Conservation (phyloP, 257 asterid genomes). For the Jaltomata sinuosa region DNA sequence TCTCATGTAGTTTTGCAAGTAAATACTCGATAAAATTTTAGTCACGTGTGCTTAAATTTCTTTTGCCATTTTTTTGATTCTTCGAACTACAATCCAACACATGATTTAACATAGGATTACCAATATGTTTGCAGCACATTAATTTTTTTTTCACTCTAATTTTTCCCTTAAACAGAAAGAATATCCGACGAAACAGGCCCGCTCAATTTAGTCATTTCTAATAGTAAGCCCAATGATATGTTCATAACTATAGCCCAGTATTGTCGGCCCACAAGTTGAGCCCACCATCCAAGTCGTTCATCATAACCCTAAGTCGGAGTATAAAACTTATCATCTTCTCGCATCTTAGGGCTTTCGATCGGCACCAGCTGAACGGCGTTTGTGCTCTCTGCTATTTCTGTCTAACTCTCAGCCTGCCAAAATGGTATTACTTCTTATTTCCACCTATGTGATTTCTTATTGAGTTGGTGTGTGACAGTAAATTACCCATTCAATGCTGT, state of each 20-base stretch:
- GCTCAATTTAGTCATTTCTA: background rate
- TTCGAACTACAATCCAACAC: no score
- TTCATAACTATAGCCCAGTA: background rate
- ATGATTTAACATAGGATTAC: no score
- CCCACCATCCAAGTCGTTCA: background rate
- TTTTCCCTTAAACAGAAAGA: no score
- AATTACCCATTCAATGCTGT: no score
- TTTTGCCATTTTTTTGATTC: no score
- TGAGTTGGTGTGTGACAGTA: background rate
- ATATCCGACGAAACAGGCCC: background rate
- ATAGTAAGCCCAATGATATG: background rate
- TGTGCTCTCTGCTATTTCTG: constrained; percentile 4
- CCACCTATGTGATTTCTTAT: background rate
- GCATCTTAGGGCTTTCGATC: background rate
- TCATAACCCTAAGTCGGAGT: background rate
- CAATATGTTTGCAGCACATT: no score
- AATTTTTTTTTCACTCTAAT: no score
- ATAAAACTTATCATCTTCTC: background rate
- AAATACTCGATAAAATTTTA: no score
- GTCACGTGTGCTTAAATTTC: no score
- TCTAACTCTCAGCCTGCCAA: background rate
- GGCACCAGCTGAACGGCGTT: constrained; percentile 2
- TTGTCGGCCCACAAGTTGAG: background rate
- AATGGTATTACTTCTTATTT: background rate
- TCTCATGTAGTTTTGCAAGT: no score